A percentile compares a stretch with the other conserved stretches of the same genome.
These are phyloP conservation scores for Leccinum variicolor DNA, from an alignment of 768 basidiomycete species.

Conservation along the genomic window DNA sequence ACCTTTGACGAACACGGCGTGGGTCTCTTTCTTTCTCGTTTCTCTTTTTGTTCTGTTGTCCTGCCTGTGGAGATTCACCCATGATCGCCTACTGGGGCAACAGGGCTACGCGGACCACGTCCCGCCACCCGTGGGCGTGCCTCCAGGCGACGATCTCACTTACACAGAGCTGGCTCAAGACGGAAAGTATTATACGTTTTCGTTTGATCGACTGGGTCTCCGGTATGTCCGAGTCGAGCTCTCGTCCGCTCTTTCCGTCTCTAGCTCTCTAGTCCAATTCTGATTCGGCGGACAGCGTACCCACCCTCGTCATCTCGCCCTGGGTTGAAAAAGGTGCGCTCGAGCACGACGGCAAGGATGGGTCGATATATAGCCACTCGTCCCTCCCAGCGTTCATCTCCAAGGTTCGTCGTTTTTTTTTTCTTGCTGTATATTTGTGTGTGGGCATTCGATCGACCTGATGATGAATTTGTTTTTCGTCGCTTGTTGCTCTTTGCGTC, in stretches of 20 bases:
- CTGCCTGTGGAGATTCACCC: background rate
- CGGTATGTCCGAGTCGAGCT: slow-evolving; percentile 8
- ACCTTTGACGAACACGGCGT: slow-evolving; percentile 29
- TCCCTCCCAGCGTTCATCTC: slow-evolving; percentile 20
- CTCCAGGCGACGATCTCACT: slow-evolving; percentile 22
- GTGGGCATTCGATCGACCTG: background rate
- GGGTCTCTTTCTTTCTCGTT: background rate
- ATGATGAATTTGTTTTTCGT: background rate
- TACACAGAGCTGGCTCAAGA: slow-evolving; percentile 21
- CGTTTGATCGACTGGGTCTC: slow-evolving; percentile 23
- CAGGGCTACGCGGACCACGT: slow-evolving; percentile 27
- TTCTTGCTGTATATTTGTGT: background rate
- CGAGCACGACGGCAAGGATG: slow-evolving; percentile 6
- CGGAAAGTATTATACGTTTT: slow-evolving; percentile 18
- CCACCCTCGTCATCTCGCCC: slow-evolving; percentile 22
- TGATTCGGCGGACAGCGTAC: slow-evolving; percentile 8
- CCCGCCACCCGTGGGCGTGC: slow-evolving; percentile 18
- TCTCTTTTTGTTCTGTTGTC: background rate
- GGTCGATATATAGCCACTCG: slow-evolving; percentile 20
- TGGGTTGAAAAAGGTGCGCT: slow-evolving; percentile 23
- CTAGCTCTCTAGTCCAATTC: background rate
- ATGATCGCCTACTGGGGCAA: background rate
- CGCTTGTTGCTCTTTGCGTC: background rate
- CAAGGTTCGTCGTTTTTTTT: slow-evolving; percentile 9
- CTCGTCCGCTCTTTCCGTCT: background rate